Conservation (phyloP, 345 rosid species). For the Carallia brachiata region DNA sequence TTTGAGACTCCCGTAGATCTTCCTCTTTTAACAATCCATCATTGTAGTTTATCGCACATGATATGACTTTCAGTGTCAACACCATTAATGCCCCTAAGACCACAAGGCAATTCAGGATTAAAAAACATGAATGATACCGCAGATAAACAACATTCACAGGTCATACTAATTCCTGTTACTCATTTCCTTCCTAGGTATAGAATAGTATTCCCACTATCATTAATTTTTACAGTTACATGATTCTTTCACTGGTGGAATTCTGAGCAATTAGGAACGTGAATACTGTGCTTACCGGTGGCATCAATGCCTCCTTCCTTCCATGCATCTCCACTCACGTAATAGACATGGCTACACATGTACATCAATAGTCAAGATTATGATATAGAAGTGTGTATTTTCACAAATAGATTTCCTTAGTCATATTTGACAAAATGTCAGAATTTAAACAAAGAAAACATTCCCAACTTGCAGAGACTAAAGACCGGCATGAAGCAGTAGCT, state of each 20-base stretch:
- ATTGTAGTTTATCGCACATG: slow-evolving; percentile 78
- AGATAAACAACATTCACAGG: neutral
- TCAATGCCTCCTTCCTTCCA: slow-evolving; percentile 99
- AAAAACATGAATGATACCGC: neutral
- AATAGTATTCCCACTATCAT: too few relatives aligned
- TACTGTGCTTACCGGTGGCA: slow-evolving; percentile 69
- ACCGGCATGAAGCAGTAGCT: too few relatives aligned
- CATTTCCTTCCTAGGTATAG: too few relatives aligned
- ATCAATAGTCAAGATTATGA: slow-evolving; percentile 33
- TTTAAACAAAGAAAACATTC: too few relatives aligned
- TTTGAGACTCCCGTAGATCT: slow-evolving; percentile 72
- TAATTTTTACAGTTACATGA: too few relatives aligned
- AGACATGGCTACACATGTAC: slow-evolving; percentile 68
- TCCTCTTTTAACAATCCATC: slow-evolving; percentile 82
- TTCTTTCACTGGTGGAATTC: neutral
- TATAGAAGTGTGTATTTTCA: slow-evolving; percentile 10
- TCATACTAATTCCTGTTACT: neutral
- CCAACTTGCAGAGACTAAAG: too few relatives aligned
- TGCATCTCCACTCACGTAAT: slow-evolving; percentile 99
- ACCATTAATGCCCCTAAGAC: slow-evolving; percentile 91
- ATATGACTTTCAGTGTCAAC: slow-evolving; percentile 83
- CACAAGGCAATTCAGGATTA: slow-evolving; percentile 5
- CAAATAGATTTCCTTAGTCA: too few relatives aligned
- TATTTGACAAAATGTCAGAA: too few relatives aligned
- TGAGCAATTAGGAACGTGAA: slow-evolving; percentile 5